These are phyloP conservation scores for Globisporangium parvum DNA, from an alignment of 352 stramenopile species.

Conservation along the genomic window DNA sequence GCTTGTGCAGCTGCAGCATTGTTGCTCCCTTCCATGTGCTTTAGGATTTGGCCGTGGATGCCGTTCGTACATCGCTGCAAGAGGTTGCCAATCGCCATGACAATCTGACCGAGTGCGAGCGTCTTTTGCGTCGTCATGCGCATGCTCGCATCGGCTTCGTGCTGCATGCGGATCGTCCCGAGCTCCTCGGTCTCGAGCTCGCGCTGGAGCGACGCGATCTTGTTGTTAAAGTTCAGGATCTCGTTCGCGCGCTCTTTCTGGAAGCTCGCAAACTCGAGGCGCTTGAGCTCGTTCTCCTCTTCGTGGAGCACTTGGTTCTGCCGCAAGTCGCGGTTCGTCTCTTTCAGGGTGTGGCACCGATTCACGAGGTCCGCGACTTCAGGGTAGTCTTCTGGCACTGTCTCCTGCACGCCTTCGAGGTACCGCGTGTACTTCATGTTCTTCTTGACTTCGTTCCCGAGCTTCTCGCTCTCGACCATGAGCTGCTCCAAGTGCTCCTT, in stretches of 20 bases:
- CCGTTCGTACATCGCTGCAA: constrained; percentile 79
- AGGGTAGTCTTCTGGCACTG: constrained; percentile 88
- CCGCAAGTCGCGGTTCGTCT: constrained; percentile 83
- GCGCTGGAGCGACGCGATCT: constrained; percentile 82
- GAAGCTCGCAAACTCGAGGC: constrained; percentile 73
- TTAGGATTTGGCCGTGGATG: constrained; percentile 84
- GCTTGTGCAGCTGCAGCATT: constrained; percentile 16
- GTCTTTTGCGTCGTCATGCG: constrained; percentile 88
- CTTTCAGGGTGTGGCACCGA: constrained; percentile 88
- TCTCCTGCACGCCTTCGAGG: constrained; percentile 86
- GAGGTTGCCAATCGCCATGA: constrained; percentile 85
- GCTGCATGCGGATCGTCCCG: constrained; percentile 70
- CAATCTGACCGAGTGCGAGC: constrained; percentile 86
- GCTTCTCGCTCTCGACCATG: constrained; percentile 60
- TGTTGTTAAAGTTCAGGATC: constrained; percentile 91
- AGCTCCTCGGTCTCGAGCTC: constrained; percentile 67
- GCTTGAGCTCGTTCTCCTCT: constrained; percentile 84
- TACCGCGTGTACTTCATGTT: constrained; percentile 88
- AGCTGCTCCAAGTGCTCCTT: constrained; percentile 63
- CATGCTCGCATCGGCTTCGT: constrained; percentile 85
- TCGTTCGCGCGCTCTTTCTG: constrained; percentile 90
- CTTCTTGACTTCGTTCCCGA: constrained; percentile 58
- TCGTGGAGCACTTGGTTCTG: constrained; percentile 75
- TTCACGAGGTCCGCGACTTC: constrained; percentile 91
- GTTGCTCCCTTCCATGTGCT: constrained; percentile 74